Evolutionary conservation across 2,329 filamentous ascomycete species (phyloP), one percentile per base, ranked within the genome.

Genomic region (Scopulariopsis brevicaulis): DNA sequence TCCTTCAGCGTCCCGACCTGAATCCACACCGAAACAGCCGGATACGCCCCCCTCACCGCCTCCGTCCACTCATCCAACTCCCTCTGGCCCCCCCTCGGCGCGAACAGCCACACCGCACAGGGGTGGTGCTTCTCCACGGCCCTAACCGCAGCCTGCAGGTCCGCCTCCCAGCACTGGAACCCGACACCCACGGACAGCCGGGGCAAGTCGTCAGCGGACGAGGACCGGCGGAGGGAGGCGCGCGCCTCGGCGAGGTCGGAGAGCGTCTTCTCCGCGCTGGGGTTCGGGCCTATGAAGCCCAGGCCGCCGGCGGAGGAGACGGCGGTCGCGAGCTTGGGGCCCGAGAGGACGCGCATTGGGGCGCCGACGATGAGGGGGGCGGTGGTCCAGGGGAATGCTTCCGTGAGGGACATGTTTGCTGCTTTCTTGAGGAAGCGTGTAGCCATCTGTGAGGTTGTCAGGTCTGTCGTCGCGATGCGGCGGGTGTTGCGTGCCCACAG

Each of bases 261-360:
- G 2, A 60, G 59, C 0, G 66, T 67, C 37, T 67, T 66, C 11
- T 67, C 63, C 0, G 73, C 63, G n/a, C 70, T 71, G 2, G 62
- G 66, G 11, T 64, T 71, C 0, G 71, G 71, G 2, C 71, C 76
- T 53, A 77, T 70, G 62, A 77, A 78, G 12, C 76, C 80, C 1
- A 90, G 76, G 0, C 88, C 89, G 20, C 89, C 88, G 7, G 87
- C 85, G 62, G 86, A 86, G 58, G 85, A 83, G 15, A 89, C 77
- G 51, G 82, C 78, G 35, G 83, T 71, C 2, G 85, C 83, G 3
- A 90, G 76, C 0, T 70, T 63, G 66, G 76, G 60, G 67, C 78
- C 65, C 68, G 76, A 63, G 77, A 89, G 81, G 40, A 83, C 74
- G 53, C 84, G 80, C 87, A 91, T 90, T 0, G 87, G 87, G 1